A percentile compares a stretch with the other conserved stretches of the same genome.
Evolutionary conservation across 2,329 filamentous ascomycete genomes (phyloP).

Genomic region (Xylaria sp.): DNA sequence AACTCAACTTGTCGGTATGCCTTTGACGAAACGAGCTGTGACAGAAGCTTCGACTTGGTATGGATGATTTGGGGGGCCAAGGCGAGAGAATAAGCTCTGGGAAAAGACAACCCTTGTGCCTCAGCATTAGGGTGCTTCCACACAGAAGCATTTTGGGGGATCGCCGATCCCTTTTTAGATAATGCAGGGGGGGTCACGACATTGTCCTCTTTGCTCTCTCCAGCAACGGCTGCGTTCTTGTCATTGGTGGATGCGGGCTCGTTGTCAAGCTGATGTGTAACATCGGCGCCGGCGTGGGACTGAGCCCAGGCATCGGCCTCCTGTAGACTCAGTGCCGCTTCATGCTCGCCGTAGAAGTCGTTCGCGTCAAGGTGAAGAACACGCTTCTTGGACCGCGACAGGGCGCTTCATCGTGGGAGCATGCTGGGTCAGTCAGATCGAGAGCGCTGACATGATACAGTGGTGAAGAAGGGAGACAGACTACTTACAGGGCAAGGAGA

Average conservation of each 20-base stretch:
- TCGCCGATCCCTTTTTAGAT: slow-evolving; percentile 18
- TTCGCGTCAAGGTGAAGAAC: slow-evolving; percentile 90
- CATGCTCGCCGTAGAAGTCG: slow-evolving; percentile 85
- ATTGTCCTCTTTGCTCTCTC: not conserved
- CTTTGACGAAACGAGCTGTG: slow-evolving; percentile 86
- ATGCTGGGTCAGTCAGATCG: slow-evolving; percentile 78
- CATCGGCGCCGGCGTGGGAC: slow-evolving; percentile 46
- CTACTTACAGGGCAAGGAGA: slow-evolving; percentile 78
- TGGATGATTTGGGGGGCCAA: slow-evolving; percentile 90
- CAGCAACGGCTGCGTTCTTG: not conserved
- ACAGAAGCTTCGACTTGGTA: slow-evolving; percentile 80
- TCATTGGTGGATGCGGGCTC: slow-evolving; percentile 2
- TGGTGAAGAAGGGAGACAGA: slow-evolving; percentile 24
- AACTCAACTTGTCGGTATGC: slow-evolving; percentile 93
- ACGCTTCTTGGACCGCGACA: slow-evolving; percentile 92
- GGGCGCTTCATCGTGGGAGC: slow-evolving; percentile 71
- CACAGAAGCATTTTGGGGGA: slow-evolving; percentile 54
- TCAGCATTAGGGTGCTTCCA: slow-evolving; percentile 52
- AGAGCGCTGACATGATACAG: slow-evolving; percentile 43
- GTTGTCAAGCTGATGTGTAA: slow-evolving; percentile 22
- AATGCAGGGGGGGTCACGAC: not conserved
- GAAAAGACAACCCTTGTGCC: slow-evolving; percentile 63
- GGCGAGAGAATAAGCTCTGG: slow-evolving; percentile 83
- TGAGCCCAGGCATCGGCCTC: slow-evolving; percentile 82
- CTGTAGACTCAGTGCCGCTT: slow-evolving; percentile 85